Percentiles rank a stretch among this genome's conserved stretches.
Evolutionary conservation across 805 yeast species (phyloP).

Genomic region (Candida ficus): DNA sequence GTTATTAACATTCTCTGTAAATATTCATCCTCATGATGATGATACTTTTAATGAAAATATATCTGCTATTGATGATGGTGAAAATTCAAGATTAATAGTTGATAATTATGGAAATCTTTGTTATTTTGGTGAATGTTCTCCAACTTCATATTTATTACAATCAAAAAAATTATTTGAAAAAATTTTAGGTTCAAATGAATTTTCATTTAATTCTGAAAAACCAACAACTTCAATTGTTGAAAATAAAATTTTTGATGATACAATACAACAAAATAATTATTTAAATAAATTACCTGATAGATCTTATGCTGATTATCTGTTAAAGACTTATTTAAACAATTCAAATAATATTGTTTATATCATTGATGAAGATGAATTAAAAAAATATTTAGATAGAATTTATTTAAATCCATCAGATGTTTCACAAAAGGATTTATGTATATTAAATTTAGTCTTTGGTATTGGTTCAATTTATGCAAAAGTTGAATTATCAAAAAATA

Average conservation of each 20-base stretch:
- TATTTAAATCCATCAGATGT: constrained; percentile 28
- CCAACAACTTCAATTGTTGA: constrained; percentile 29
- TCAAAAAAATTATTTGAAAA: constrained; percentile 33
- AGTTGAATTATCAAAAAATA: constrained; percentile 21
- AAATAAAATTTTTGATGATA: constrained; percentile 1
- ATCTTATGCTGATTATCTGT: constrained; percentile 26
- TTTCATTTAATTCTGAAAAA: constrained; percentile 34
- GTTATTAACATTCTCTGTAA: constrained; percentile 16
- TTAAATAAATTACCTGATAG: constrained; percentile 26
- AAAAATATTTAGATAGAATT: constrained; percentile 25
- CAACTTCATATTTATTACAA: constrained; percentile 36
- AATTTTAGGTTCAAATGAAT: constrained; percentile 29
- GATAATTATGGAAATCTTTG: constrained; percentile 33
- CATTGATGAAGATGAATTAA: constrained; percentile 31
- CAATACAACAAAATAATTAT: not conserved
- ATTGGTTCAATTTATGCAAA: constrained; percentile 36
- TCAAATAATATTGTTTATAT: constrained; percentile 37
- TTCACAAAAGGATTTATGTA: constrained; percentile 25
- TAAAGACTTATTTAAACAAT: constrained; percentile 32
- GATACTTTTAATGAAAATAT: constrained; percentile 12
- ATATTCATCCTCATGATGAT: constrained; percentile 12
- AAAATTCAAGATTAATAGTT: constrained; percentile 27
- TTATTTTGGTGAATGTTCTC: constrained; percentile 39
- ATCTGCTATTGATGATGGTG: constrained; percentile 11
- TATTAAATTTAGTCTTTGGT: constrained; percentile 36